Evolutionary conservation across 495 filamentous ascomycete genomes (phyloP), one percentile per base, ranked within the genome.

Genomic region (Neurospora sp.): DNA sequence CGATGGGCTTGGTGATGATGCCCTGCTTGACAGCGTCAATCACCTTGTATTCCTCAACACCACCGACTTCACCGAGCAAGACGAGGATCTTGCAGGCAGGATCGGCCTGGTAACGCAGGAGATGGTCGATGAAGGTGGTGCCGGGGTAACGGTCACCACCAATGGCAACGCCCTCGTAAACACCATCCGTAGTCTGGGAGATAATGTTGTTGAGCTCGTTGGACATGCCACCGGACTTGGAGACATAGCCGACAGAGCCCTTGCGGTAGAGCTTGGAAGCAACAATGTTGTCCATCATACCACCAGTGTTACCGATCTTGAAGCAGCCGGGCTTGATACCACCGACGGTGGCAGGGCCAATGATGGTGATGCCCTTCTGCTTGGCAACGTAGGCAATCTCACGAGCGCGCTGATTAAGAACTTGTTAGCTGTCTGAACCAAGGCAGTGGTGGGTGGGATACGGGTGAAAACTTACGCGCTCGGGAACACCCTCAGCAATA

Each of bases 241-340:
- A 98, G 82, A 99, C 96, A 82, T 99, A 99, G 78, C 92, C 96
- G 74, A 99, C 94, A 70, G 96, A 98, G 77, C 96, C 96, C 85
- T 93, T 93, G 84, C 96, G 96, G 90, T 99, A 99, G 70, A 99
- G 93, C 90, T 98, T 99, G 84, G 96, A 98, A 77, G 96, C 94
- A 73, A 99, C 96, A 78, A 99, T 99, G 89, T 99, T 99, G 89
- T 99, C 96, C 96, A 99, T 99, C 96, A 99, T 99, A 84, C 96
- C 96, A 89, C 96, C 96, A 75, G 96, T 99, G 89, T 99, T 99
- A 83, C 96, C 96, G 75, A 99, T 99, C 90, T 98, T 99, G 90
- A 92, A 99, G 80, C 92, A 91, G 84, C 96, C 96, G 73, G 96
- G 96, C 89, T 99, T 99, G 87, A 99, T 98, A 80, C 96, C 96